Conservation (phyloP, 176 grass and related monocot genomes). For the Carex pumila region DNA sequence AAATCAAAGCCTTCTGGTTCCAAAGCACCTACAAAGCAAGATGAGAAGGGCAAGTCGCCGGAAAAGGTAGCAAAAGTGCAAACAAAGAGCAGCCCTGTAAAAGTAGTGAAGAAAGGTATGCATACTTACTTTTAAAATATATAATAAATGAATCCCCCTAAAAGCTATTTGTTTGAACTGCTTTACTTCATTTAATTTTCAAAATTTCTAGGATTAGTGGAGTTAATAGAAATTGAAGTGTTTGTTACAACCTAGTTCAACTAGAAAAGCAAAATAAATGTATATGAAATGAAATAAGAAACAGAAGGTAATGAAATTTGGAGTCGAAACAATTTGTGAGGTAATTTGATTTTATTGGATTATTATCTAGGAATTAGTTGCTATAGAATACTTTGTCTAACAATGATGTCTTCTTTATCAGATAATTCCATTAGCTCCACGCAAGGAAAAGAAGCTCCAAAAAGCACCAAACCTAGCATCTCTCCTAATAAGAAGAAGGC, state of each 20-base stretch:
- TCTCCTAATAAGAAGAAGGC: conserved; percentile 42
- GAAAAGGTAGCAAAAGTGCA: conserved; percentile 48
- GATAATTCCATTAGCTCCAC: conserved; percentile 35
- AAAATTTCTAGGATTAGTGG: neutral
- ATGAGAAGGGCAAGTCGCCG: conserved; percentile 34
- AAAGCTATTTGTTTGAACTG: neutral
- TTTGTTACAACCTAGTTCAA: neutral
- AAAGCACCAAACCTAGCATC: conserved; percentile 32
- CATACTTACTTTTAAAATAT: neutral
- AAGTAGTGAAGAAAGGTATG: conserved; percentile 64
- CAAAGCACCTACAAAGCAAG: conserved; percentile 38
- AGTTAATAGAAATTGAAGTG: neutral
- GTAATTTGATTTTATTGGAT: neutral
- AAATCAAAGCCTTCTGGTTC: conserved; percentile 64
- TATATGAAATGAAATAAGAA: neutral
- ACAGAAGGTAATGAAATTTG: neutral
- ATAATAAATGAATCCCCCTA: neutral
- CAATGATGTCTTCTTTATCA: conserved; percentile 32
- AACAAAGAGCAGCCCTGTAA: conserved; percentile 49
- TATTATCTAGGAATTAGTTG: neutral
- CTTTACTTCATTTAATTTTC: neutral
- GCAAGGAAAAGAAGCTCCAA: conserved; percentile 47
- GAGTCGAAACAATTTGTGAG: neutral
- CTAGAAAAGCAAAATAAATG: neutral
- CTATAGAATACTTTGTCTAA: neutral